These are phyloP conservation scores for Diversispora epigaea DNA, from an alignment of 192 early-diverging fungal genomes.

Conservation along the genomic window DNA sequence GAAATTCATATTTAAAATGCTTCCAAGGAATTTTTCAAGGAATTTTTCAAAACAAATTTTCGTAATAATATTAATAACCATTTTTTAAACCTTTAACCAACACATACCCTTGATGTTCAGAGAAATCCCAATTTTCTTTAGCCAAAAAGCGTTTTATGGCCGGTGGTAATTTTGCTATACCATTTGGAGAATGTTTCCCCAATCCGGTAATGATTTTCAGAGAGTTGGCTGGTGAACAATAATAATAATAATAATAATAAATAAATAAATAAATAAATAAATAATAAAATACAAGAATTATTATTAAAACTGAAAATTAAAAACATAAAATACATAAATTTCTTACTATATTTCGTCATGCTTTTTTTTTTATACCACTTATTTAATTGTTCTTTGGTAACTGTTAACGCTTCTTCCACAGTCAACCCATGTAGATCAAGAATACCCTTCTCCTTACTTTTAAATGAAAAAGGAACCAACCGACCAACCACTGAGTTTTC, in stretches of 20 bases:
- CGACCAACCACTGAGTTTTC: too few species aligned
- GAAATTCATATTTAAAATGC: background rate
- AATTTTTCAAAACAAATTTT: too few species aligned
- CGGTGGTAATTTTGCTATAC: constrained; percentile 56
- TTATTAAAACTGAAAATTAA: background rate
- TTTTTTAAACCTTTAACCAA: constrained; percentile 43
- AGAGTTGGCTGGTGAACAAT: too few species aligned
- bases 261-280: too few species aligned
- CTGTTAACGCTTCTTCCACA: constrained; percentile 56
- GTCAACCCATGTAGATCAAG: constrained; percentile 72
- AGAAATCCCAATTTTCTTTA: constrained; percentile 58
- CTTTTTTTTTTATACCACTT: constrained; percentile 57
- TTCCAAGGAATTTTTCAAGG: background rate
- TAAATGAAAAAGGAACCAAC: background rate
- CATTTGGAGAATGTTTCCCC: constrained; percentile 63
- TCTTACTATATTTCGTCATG: constrained; percentile 39
- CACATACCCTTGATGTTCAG: constrained; percentile 55
- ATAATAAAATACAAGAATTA: background rate
- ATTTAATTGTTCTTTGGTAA: constrained; percentile 58
- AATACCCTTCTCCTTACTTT: constrained; percentile 46
- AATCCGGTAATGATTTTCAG: constrained; percentile 67
- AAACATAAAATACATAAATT: constrained; percentile 14
- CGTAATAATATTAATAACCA: too few species aligned
- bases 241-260: too few species aligned
- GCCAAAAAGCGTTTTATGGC: constrained; percentile 48